Percentiles rank a stretch among this genome's conserved stretches.
These are phyloP conservation scores for Yamadazyma songkhlaensis DNA, from an alignment of 1,139 yeast species.

Conservation along the genomic window DNA sequence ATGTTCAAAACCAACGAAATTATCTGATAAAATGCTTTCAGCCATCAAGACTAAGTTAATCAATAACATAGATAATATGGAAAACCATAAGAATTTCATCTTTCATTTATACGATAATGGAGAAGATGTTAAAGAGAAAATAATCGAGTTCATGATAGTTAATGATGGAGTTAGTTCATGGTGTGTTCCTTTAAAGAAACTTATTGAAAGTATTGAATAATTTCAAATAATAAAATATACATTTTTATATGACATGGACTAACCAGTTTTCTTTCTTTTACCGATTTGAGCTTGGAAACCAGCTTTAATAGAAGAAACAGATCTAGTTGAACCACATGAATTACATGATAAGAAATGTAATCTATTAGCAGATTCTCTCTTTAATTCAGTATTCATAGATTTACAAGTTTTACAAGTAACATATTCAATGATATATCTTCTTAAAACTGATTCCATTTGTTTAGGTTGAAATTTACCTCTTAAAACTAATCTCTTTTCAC, in stretches of 20 bases:
- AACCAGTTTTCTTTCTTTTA: slow-evolving; percentile 55
- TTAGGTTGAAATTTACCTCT: slow-evolving; percentile 98
- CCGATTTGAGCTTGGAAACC: slow-evolving; percentile 99
- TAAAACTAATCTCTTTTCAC: slow-evolving; percentile 92
- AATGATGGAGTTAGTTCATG: slow-evolving; percentile 54
- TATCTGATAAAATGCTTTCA: slow-evolving; percentile 32
- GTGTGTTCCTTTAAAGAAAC: slow-evolving; percentile 54
- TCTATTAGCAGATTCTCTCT: slow-evolving; percentile 94
- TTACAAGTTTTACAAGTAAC: slow-evolving; percentile 99
- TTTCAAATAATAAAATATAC: too few relatives aligned
- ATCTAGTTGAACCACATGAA: slow-evolving; percentile 96
- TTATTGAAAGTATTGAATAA: slow-evolving; percentile 31
- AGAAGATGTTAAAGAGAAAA: slow-evolving; percentile 18
- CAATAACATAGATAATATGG: slow-evolving; percentile 15
- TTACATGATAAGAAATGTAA: slow-evolving; percentile 96
- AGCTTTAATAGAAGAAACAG: slow-evolving; percentile 95
- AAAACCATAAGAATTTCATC: slow-evolving; percentile 19
- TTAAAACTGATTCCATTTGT: slow-evolving; percentile 93
- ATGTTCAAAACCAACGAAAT: slow-evolving; percentile 17
- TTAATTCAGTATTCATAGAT: slow-evolving; percentile 93
- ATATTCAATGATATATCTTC: slow-evolving; percentile 95
- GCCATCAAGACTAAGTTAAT: slow-evolving; percentile 35
- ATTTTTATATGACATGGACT: neutral
- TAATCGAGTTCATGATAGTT: slow-evolving; percentile 47
- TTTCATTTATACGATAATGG: slow-evolving; percentile 10